phyloP scores from a whole-genome alignment of 352 stramenopile species.

The Thalassiosira mediterranea region DNA sequence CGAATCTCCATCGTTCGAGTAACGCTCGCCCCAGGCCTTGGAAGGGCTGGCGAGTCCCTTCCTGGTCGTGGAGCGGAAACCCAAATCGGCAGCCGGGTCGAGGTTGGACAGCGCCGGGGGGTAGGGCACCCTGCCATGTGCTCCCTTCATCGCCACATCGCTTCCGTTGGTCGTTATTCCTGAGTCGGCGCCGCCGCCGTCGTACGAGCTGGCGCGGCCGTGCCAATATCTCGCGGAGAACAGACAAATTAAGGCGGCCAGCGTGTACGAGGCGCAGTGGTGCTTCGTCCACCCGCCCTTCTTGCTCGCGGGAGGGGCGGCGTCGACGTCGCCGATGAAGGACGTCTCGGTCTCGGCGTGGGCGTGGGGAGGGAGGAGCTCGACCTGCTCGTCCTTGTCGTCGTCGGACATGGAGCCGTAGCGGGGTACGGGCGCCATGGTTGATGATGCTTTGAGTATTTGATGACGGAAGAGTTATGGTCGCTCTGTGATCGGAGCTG shows the following conservation, averaged over 20 bases:
- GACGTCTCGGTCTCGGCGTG: background rate
- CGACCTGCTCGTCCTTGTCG: constrained; percentile 8
- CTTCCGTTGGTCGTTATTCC: background rate
- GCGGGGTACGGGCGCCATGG: constrained; percentile 31
- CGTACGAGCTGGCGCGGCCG: constrained; percentile 38
- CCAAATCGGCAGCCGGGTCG: constrained; percentile 34
- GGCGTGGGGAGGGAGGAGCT: constrained; percentile 4
- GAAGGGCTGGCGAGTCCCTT: constrained; percentile 40
- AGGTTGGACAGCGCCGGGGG: constrained; percentile 33
- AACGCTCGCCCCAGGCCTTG: constrained; percentile 25
- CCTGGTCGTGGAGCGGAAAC: constrained; percentile 38
- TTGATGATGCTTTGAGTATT: no score
- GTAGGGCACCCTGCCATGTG: constrained; percentile 31
- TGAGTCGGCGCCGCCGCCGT: constrained; percentile 10
- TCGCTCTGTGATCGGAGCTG: no score
- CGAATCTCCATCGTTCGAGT: background rate
- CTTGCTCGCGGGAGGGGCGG: background rate
- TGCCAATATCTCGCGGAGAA: constrained; percentile 26
- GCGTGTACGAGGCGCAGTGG: constrained; percentile 20
- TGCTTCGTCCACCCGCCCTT: constrained; percentile 23
- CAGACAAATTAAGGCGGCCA: constrained; percentile 25
- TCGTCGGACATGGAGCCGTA: constrained; percentile 37
- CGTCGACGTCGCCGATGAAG: background rate
- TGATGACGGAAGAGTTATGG: no score
- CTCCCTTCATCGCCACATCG: no score